phyloP scores from a whole-genome alignment of 352 stramenopile genomes.

The Phytophthora litchii region DNA sequence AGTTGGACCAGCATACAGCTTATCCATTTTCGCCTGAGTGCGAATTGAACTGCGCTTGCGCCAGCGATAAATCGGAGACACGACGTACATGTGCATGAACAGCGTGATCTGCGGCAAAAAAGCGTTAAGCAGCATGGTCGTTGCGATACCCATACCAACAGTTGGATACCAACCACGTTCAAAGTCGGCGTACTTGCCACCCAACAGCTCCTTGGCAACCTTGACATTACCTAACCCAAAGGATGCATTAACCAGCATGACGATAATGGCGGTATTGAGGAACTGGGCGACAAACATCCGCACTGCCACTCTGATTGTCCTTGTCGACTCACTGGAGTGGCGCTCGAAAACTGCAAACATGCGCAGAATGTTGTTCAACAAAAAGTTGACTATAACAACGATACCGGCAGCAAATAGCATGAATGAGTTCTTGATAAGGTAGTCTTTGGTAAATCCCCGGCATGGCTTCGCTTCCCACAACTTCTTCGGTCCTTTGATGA shows the following conservation, averaged over 20 bases:
- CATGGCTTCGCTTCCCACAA: conserved; percentile 47
- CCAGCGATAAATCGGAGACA: conserved; percentile 35
- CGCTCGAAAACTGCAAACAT: conserved; percentile 53
- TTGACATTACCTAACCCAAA: conserved; percentile 37
- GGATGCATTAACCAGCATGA: conserved; percentile 59
- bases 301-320: conserved; percentile 43
- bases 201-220: conserved; percentile 40
- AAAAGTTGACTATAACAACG: conserved; percentile 56
- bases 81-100: conserved; percentile 37
- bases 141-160: conserved; percentile 56
- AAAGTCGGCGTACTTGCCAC: conserved; percentile 57
- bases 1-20: conserved; percentile 46
- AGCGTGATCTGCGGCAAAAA: conserved; percentile 52
- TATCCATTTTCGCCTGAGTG: conserved; percentile 55
- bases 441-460: conserved; percentile 49
- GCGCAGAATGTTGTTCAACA: conserved; percentile 50
- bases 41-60: conserved; percentile 37
- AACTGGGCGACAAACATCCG: conserved; percentile 65
- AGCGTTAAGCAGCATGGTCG: conserved; percentile 63
- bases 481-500: conserved; percentile 37
- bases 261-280: conserved; percentile 63
- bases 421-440: conserved; percentile 52
- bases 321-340: conserved; percentile 57
- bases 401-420: conserved; percentile 46
- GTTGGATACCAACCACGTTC: conserved; percentile 60